Evolutionary conservation across 1,284 basidiomycete species (phyloP), one percentile per base, ranked within the genome.

Genomic region (Leccinum fallax): DNA sequence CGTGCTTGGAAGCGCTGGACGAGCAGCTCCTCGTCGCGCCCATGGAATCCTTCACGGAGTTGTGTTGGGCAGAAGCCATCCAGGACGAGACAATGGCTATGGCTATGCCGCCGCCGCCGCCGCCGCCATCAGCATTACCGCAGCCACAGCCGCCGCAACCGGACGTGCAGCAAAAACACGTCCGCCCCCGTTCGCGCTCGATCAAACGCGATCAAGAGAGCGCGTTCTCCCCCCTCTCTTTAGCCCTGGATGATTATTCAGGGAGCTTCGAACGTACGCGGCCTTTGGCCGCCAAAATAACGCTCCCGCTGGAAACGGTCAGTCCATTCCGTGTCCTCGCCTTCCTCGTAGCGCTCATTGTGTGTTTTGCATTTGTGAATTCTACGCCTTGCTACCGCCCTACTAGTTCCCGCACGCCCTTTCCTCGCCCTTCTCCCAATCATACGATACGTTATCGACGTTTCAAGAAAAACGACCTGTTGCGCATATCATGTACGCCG

Each of bases 21-120:
- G 75, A 76, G 34, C 65, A 74, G 10, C 73, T 74, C 13, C 62
- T 74, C 1, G 40, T 63, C 34, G 69, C 71, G 9, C 72, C 72
- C 28, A 48, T 68, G 40, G 73, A 71, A 6, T 76, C 62, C 32
- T 76, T 74, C 53, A 62, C 60, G 5, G 72, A 77, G 6, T 36
- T 68, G 19, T 74, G 72, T n/a, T 74, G 72, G 75, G 64, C 63
- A 1, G 38, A 63, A 13, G 73, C 70, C 16, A 61, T 76, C 4
- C 24, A 57, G 2, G 72, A 76, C 1, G 74, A 74, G 24, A 48
- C 43, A 21, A 13, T 21, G 6, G 43, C 19, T 7, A 21, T 46
- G 43, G 43, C 43, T 21, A n/a, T 48, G 43, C n/a, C 10, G 3
- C 43, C 43, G 19, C 43, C 19, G 19, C 43, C 19, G 43, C 43